Evolutionary conservation across 345 rosid genomes (phyloP), one percentile per base, ranked within the genome.

Genomic region (Camelina sativa): DNA sequence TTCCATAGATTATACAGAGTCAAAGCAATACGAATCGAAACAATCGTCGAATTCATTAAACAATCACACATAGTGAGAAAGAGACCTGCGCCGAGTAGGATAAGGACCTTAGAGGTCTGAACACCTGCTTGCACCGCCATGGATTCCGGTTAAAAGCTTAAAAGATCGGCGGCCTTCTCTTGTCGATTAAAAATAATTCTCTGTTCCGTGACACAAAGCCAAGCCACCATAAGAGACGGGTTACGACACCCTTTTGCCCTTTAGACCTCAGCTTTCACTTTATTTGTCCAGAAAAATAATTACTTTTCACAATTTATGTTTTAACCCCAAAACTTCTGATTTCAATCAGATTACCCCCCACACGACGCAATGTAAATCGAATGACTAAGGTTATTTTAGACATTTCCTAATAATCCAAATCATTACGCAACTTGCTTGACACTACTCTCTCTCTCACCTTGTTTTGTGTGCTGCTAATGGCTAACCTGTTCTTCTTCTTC

Each of bases 41-140:
- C 37, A 59, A 59, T 51, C 25, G 65, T 51, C 25, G 65, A 61
- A 55, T 56, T 43, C 13, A 56, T 20, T 2, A 51, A 11, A 50
- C 11, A 5, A 38, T 4, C 2, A 34, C 11, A 50, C 17, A 38
- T 47, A 23, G 43, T 15, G 73, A 69, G 53, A 60, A 62, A 48
- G 65, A 53, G 46, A 91, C 98, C 96, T 81, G 97, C 98, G 32
- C 98, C 94, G 62, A 89, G 82, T 50, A 93, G 85, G 69, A 93
- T 77, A 54, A 93, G 84, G 43, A 93, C 96, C 71, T 91, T 89
- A 76, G 96, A 87, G 81, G 90, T 82, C 72, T 86, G 85, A 78
- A 88, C 91, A 2, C 90, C 94, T 10, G 96, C 79, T 84, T 93
- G 98, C 85, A 91, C 8, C 74, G 98, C 98, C 97, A 93, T 89